Evolutionary conservation across 2,329 filamentous ascomycete species (phyloP), one percentile per base, ranked within the genome.

Genomic region (Xylaria sp.): DNA sequence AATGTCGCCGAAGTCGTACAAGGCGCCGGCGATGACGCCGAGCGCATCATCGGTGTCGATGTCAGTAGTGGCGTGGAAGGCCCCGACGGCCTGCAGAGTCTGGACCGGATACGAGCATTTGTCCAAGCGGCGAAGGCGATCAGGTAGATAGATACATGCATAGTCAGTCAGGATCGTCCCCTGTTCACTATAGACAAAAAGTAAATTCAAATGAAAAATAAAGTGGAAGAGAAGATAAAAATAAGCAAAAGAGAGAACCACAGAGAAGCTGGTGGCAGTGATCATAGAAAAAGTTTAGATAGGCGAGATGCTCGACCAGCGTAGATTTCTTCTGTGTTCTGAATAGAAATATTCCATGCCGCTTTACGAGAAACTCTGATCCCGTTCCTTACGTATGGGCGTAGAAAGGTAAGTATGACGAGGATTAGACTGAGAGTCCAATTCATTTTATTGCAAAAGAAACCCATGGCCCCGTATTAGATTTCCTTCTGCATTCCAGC

Each of bases 1-100:
- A 99, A 98, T 76, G 92, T 99, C 5, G 84, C 83, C 0, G 84
- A 88, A 5, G 86, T 88, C 8, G 83, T 99, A 20, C 82, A 84
- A 15, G 82, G 95, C 18, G 91, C 90, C 0, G 83, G 87, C 7
- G 79, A 88, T 10, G 84, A 84, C 31, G 85, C 84, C 31, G 84
- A 84, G 10, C 88, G 90, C 69, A 88, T 98, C 13, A 83, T 94
- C 41, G 94, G 91, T 1, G 92, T 99, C 3, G 96, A 99, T 83
- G 93, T 97, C 23, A 97, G 94, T 80, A 97, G 93, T 77, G 97
- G 97, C 0, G 94, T 99, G 2, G 96, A 98, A 81, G 90, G 93
- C 76, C 85, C 89, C 44, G 88, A 91, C 74, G 95, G 94, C 2
- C 84, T 89, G 78, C 96, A 99, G 81, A 92, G 91, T 80, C 76